These are phyloP conservation scores for Kazachstania viticola DNA, from an alignment of 805 yeast species.

Conservation along the genomic window DNA sequence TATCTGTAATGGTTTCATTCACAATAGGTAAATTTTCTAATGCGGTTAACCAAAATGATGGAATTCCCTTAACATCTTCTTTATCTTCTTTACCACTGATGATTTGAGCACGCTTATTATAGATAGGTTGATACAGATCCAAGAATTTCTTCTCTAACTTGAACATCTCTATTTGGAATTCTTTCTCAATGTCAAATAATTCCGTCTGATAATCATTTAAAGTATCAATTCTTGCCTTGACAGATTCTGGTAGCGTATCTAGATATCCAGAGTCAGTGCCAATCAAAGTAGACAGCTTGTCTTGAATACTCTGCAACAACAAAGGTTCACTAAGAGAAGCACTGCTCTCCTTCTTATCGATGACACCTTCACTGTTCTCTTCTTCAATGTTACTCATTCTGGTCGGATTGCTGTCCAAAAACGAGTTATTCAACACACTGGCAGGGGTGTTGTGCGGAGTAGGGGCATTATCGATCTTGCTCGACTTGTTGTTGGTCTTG, in stretches of 20 bases:
- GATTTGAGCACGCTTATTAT: conserved; percentile 58
- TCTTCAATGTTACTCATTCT: conserved; percentile 59
- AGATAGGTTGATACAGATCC: conserved; percentile 63
- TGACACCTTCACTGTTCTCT: conserved; percentile 37
- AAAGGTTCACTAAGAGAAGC: conserved; percentile 68
- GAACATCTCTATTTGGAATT: conserved; percentile 81
- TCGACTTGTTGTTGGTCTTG: conserved; percentile 37
- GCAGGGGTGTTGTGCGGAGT: conserved; percentile 99
- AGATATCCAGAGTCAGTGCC: conserved; percentile 86
- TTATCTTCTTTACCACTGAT: conserved; percentile 53
- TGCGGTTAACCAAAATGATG: conserved; percentile 95
- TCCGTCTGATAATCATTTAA: conserved; percentile 71
- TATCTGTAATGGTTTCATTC: conserved; percentile 75
- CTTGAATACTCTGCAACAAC: conserved; percentile 77
- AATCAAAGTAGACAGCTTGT: conserved; percentile 70
- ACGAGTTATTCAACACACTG: conserved; percentile 56
- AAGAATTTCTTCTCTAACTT: conserved; percentile 76
- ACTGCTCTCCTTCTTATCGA: too few species aligned
- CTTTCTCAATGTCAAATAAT: conserved; percentile 75
- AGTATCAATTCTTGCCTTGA: conserved; percentile 69
- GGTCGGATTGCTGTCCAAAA: conserved; percentile 44
- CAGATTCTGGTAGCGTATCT: conserved; percentile 56
- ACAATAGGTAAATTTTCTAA: conserved; percentile 74
- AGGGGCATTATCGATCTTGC: conserved; percentile 81
- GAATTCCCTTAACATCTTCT: conserved; percentile 56